A percentile compares a stretch with the other conserved stretches of the same genome.
phyloP scores from a whole-genome alignment of 805 yeast species.

The Yarrowia sp. region DNA sequence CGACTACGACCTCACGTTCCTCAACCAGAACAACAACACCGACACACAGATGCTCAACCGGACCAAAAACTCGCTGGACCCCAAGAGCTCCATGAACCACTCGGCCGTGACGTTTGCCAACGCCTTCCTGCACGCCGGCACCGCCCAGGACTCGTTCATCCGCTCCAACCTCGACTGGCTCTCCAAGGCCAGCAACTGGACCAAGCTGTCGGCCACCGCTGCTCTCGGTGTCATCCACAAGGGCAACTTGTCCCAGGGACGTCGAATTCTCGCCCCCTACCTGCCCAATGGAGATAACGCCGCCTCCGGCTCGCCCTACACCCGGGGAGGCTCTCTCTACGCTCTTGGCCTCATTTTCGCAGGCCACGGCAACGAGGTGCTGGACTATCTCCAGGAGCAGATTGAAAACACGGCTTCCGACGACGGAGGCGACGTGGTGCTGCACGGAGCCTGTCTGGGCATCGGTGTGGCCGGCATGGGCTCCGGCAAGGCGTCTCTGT shows the following conservation, averaged over 20 bases:
- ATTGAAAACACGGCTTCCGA: slow-evolving; percentile 55
- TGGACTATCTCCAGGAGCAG: slow-evolving; percentile 73
- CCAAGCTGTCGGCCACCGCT: slow-evolving; percentile 96
- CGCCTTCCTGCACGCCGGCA: slow-evolving; percentile 95
- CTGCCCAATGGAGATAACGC: slow-evolving; percentile 63
- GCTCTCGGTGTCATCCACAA: slow-evolving; percentile 97
- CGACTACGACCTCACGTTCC: slow-evolving; percentile 87
- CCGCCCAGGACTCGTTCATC: slow-evolving; percentile 92
- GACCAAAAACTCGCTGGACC: slow-evolving; percentile 82
- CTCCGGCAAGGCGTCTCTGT: slow-evolving; percentile 71
- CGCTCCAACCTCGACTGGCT: slow-evolving; percentile 93
- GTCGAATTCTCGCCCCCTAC: slow-evolving; percentile 84
- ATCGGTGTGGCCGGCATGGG: slow-evolving; percentile 98
- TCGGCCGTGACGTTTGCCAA: slow-evolving; percentile 94
- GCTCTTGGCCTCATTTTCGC: slow-evolving; percentile 95
- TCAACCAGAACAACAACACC: slow-evolving; percentile 84
- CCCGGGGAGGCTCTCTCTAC: slow-evolving; percentile 93
- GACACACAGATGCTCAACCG: slow-evolving; percentile 82
- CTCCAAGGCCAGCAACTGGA: slow-evolving; percentile 98
- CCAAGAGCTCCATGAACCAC: slow-evolving; percentile 92
- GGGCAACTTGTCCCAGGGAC: slow-evolving; percentile 92
- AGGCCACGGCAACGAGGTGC: slow-evolving; percentile 89
- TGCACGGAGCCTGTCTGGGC: slow-evolving; percentile 96
- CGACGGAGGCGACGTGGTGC: slow-evolving; percentile 62
- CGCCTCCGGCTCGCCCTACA: slow-evolving; percentile 72